Percentiles rank a stretch among this genome's conserved stretches.
Evolutionary conservation across 2,329 filamentous ascomycete genomes (phyloP).

Genomic region (Diaporthe amygdali): DNA sequence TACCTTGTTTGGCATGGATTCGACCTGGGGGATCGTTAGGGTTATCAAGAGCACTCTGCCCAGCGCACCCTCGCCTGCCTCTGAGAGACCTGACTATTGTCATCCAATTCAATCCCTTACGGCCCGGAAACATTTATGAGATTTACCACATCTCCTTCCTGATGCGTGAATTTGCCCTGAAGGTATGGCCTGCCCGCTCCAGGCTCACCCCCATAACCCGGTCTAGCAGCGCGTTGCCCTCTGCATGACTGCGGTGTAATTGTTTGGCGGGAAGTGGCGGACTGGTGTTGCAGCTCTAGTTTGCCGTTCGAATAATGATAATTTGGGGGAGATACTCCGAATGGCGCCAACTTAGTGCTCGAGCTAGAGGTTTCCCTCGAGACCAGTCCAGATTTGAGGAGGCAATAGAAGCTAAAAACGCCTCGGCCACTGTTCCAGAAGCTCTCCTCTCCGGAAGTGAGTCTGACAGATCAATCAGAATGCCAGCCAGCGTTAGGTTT

Average conservation of each 20-base stretch:
- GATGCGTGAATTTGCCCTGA: not conserved
- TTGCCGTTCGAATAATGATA: not conserved
- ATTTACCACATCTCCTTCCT: not conserved
- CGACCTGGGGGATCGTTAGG: not conserved
- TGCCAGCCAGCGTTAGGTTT: not conserved
- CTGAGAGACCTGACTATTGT: no score
- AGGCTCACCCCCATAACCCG: no score
- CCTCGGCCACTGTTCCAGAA: not conserved
- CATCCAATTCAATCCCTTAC: not conserved
- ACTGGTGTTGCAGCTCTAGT: not conserved
- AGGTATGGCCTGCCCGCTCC: not conserved
- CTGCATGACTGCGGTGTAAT: not conserved
- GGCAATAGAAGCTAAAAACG: not conserved
- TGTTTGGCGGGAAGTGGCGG: not conserved
- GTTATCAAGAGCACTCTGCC: not conserved
- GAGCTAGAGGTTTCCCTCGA: not conserved
- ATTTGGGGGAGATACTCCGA: not conserved
- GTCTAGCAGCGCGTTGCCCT: not conserved
- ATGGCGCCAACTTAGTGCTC: not conserved
- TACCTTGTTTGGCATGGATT: no score
- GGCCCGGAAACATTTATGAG: no score
- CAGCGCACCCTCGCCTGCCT: not conserved
- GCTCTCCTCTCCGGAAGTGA: not conserved
- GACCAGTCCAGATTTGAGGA: not conserved
- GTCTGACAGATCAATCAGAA: not conserved